Evolutionary conservation across 1,284 basidiomycete species (phyloP), one percentile per base, ranked within the genome.

Genomic region (Caloboletus firmus): DNA sequence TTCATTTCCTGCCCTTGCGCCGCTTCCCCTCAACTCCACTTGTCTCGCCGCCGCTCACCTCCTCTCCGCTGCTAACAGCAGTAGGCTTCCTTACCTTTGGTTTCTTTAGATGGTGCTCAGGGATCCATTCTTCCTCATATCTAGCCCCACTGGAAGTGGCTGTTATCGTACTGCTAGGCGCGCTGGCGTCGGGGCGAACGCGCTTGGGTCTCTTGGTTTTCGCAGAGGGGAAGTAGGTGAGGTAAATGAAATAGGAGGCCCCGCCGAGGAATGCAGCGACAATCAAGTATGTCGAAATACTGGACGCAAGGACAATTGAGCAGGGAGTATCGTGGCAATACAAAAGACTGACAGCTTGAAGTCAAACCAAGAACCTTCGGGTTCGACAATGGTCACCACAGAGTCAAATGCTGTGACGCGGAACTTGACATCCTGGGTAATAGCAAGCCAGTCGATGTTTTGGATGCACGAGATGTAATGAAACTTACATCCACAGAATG

Each of bases 71-170:
- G 50, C 78, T 83, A 64, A 76, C 55, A 47, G 59, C 64, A 49
- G 72, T 70, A 44, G 77, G 75, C 67, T 80, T 84, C 49, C 72
- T 71, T 20, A 72, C 66, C 71, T 83, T 88, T 35, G 74, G 59
- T 72, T 89, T 89, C 75, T 83, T 87, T 59, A 93, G 74, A 64
- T 94, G 91, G 63, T 92, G 87, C 62, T 86, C 87, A 17, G 93
- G 93, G 64, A 95, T 95, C 93, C 93, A 95, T 65, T 95, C 92
- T 68, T 95, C 91, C 65, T 93, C 84, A 63, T 94, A 94, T 48
- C 84, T 86, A 54, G 84, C 82, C 5, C 86, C 81, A 20, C 85
- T 84, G 26, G 85, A 82, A 34, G 85, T 85, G 50, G 83, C 83
- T n/a, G 85, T 85, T 40, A 82, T 80, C 5, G 80, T 73, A 42